These are phyloP conservation scores for Coemansia sp. DNA, from an alignment of 371 early-diverging fungal species.

Conservation along the genomic window DNA sequence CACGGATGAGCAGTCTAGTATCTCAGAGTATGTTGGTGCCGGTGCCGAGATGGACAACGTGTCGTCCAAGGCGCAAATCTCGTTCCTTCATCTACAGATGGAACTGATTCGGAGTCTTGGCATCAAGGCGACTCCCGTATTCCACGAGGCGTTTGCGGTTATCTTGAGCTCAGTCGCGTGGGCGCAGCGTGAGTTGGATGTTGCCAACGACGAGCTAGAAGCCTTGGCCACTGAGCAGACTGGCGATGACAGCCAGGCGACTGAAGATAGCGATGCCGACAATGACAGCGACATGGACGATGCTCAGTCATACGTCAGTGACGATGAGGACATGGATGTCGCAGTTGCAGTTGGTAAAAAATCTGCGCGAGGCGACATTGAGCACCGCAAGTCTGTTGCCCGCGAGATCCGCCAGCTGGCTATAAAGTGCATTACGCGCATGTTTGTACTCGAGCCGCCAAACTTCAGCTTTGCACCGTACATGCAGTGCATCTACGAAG, in stretches of 20 bases:
- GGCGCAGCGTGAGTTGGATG: slow-evolving; percentile 39
- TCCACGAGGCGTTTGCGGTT: slow-evolving; percentile 67
- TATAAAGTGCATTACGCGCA: slow-evolving; percentile 69
- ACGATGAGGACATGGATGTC: slow-evolving; percentile 26
- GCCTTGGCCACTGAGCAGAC: slow-evolving; percentile 14
- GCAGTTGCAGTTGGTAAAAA: slow-evolving; percentile 6
- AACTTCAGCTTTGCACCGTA: slow-evolving; percentile 74
- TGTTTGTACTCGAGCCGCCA: slow-evolving; percentile 66
- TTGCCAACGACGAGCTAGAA: slow-evolving; percentile 19
- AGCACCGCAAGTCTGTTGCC: slow-evolving; percentile 25
- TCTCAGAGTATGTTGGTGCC: slow-evolving; percentile 16
- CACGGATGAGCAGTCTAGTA: background rate
- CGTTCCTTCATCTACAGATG: slow-evolving; percentile 74
- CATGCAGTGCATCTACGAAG: slow-evolving; percentile 67
- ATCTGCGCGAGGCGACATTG: slow-evolving; percentile 19
- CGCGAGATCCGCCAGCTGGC: slow-evolving; percentile 62
- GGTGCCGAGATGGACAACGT: slow-evolving; percentile 45
- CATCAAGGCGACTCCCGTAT: slow-evolving; percentile 63
- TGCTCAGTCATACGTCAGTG: slow-evolving; percentile 22
- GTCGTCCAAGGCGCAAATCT: slow-evolving; percentile 68
- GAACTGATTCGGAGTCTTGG: slow-evolving; percentile 84
- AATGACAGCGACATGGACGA: slow-evolving; percentile 32
- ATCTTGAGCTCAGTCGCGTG: slow-evolving; percentile 67
- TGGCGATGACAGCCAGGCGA: slow-evolving; percentile 10
- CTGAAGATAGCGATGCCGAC: slow-evolving; percentile 39